Evolutionary conservation across 345 rosid species (phyloP).

Genomic region (Triadica sebifera): DNA sequence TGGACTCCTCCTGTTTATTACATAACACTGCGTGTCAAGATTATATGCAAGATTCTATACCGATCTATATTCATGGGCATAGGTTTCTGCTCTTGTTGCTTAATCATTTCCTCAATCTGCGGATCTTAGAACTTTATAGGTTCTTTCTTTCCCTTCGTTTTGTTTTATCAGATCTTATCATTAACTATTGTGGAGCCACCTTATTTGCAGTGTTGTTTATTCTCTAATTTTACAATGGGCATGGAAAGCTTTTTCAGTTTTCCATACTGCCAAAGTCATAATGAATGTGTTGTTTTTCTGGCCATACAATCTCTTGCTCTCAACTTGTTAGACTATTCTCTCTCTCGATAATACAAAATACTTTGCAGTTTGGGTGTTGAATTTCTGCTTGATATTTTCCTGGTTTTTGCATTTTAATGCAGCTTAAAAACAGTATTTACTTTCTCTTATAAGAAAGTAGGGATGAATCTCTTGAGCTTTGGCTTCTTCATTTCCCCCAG

Average conservation of each 20-base stretch:
- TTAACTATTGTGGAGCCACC: conserved; percentile 29
- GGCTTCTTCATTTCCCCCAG: conserved; percentile 11
- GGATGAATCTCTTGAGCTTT: conserved; percentile 7
- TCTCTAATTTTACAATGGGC: conserved; percentile 26
- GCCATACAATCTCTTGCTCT: conserved; percentile 30
- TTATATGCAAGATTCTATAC: conserved; percentile 31
- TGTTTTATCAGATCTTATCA: conserved; percentile 36
- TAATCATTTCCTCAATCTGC: conserved; percentile 31
- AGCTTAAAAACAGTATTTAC: conserved; percentile 4
- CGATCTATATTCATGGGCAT: conserved; percentile 30
- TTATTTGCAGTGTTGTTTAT: conserved; percentile 30
- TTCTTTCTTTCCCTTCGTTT: conserved; percentile 47
- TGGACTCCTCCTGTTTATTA: conserved; percentile 37
- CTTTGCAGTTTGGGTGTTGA: conserved; percentile 18
- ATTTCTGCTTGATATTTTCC: conserved; percentile 20
- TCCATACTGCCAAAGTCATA: conserved; percentile 28
- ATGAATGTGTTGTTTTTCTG: conserved; percentile 30
- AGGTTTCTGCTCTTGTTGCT: conserved; percentile 31
- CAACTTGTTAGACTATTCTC: conserved; percentile 27
- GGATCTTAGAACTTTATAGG: conserved; percentile 47
- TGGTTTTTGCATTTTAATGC: conserved; percentile 2
- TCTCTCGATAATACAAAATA: conserved; percentile 7
- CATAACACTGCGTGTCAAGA: conserved; percentile 34
- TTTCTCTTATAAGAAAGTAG: conserved; percentile 1
- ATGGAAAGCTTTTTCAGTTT: conserved; percentile 21